Base-by-base conservation (phyloP, 1,139 yeast species). In the Scheffersomyces quercinus region DNA sequence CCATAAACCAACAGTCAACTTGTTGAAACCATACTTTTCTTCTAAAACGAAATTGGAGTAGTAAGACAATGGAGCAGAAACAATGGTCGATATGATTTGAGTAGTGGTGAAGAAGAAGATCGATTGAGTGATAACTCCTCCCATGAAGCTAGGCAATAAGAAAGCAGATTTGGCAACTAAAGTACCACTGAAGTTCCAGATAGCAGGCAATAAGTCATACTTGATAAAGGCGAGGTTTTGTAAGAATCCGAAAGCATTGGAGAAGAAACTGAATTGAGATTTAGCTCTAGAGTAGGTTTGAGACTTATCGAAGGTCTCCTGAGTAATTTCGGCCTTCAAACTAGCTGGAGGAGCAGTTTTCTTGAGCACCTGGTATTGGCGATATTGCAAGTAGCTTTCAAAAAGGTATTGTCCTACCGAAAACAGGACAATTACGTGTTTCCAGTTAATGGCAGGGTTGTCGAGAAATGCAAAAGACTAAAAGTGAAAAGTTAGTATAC, bases 21-120 rank as follows among this genome's bases (percentile, higher is more conserved):
- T 93, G 69, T 93, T 93, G 73, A 93, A 93, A 0, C 99, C 99
- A 58, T 77, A 91, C 64, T 82, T 83, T 63, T 91, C 97, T 67
- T 93, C 99, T 55, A 93, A 75, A 11, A 90, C 93, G 70, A 93
- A 93, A 55, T 86, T 85, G 44, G 79, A 72, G 66, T 90, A 91
- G 63, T 87, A 83, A 10, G 83, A 73, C 33, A 82, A 60, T 3
- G 99, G 99, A 48, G 86, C 62, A 6, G 81, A 73, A 37, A 81
- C 47, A 8, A 87, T 39, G 7, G 82, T 71, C 10, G 83, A 70
- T 35, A 81, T 44, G 28, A 80, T 48, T 37, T 76, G 73, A 13
- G 72, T 71, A 39, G 80, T 70, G 28, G 60, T 49, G 35, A 65
- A 59, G 67, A 87, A 88, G 43, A 81, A 70, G 45, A 88, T 67